phyloP scores from a whole-genome alignment of 2,329 filamentous ascomycete species.

The Chaetomiaceae sp. region DNA sequence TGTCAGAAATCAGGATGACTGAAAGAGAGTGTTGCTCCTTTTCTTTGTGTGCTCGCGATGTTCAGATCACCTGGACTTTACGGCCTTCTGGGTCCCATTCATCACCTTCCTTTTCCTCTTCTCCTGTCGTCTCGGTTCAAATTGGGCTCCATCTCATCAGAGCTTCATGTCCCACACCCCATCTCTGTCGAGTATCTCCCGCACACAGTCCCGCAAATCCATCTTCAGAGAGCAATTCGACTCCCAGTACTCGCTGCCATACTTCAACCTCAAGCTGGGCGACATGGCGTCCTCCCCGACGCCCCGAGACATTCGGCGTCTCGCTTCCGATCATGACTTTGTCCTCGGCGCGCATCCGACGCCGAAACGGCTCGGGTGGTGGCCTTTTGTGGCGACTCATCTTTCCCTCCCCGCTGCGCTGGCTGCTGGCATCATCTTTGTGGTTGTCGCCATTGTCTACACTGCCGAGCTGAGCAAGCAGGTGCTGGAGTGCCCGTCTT shows the following conservation, averaged over 20 bases:
- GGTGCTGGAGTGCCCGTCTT: constrained; percentile 22
- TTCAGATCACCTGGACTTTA: not conserved
- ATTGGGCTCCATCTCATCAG: too few relatives aligned
- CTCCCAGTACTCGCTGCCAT: constrained; percentile 11
- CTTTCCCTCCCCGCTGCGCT: constrained; percentile 19
- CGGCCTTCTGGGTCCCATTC: not conserved
- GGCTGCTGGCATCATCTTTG: constrained; percentile 18
- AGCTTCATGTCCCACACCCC: constrained; percentile 10
- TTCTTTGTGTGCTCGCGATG: not conserved
- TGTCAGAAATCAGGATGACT: not conserved
- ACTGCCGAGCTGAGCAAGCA: constrained; percentile 19
- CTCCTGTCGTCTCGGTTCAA: not conserved
- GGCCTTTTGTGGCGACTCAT: constrained; percentile 21
- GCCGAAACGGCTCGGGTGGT: constrained; percentile 18
- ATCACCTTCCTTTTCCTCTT: not conserved
- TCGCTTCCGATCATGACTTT: constrained; percentile 25
- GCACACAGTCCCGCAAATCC: constrained; percentile 20
- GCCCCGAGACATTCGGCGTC: constrained; percentile 19
- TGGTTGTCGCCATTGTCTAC: constrained; percentile 22
- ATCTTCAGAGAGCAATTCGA: constrained; percentile 25
- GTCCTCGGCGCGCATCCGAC: constrained; percentile 17
- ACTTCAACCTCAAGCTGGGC: constrained; percentile 1
- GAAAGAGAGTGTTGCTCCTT: not conserved
- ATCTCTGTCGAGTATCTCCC: constrained; percentile 10
- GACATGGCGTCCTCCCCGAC: constrained; percentile 20